Conservation (phyloP, 2,329 filamentous ascomycete genomes). For the Cladosporium sp. region DNA sequence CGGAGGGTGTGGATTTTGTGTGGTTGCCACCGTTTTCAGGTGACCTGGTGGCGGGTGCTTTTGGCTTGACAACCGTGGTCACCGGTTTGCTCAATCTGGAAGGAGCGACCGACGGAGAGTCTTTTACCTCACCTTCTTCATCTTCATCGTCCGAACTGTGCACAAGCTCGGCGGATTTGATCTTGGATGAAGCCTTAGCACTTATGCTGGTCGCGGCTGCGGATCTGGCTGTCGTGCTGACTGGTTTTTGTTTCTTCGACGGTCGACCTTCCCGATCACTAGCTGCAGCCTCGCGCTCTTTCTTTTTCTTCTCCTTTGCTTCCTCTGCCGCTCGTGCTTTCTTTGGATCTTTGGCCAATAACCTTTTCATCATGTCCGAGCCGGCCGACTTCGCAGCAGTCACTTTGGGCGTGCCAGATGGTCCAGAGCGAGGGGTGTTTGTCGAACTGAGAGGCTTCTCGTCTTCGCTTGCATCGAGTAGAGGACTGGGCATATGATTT, state of each 20-base stretch:
- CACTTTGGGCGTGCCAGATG: constrained; percentile 25
- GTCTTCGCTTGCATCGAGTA: constrained; percentile 16
- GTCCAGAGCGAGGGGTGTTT: constrained; percentile 25
- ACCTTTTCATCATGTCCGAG: constrained; percentile 38
- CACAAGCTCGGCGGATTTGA: constrained; percentile 53
- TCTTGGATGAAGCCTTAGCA: constrained; percentile 37
- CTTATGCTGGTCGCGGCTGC: constrained; percentile 12
- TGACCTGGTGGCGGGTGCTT: constrained; percentile 15
- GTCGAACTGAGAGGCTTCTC: constrained; percentile 12
- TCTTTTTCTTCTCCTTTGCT: constrained; percentile 46
- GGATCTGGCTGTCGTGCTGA: constrained; percentile 20
- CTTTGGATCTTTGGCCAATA: constrained; percentile 42
- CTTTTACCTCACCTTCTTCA: constrained; percentile 32
- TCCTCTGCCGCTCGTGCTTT: constrained; percentile 37
- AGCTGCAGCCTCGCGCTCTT: constrained; percentile 32
- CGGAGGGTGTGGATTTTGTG: constrained; percentile 15
- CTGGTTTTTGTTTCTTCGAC: constrained; percentile 6
- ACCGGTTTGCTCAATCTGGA: constrained; percentile 17
- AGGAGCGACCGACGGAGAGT: constrained; percentile 13
- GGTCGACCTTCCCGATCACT: constrained; percentile 25
- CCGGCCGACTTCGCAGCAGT: constrained; percentile 20
- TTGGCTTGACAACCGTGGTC: constrained; percentile 19
- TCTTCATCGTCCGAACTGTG: constrained; percentile 46
- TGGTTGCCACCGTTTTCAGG: constrained; percentile 20
- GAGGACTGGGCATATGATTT: constrained; percentile 26